Evolutionary conservation across 2,329 filamentous ascomycete species (phyloP), one percentile per base, ranked within the genome.

Genomic region (Lachnellula subtilissima): DNA sequence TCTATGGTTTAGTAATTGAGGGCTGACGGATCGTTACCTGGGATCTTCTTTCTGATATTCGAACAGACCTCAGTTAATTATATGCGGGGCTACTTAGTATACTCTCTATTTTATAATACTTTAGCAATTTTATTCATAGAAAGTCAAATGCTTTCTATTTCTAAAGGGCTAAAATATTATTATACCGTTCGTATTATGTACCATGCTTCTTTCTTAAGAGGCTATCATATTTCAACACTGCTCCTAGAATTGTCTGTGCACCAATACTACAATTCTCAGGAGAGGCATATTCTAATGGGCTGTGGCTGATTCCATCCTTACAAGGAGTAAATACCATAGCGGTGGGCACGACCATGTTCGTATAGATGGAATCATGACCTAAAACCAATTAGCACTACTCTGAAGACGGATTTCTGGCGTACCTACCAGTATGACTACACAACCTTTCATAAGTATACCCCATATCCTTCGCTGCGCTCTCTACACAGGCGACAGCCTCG

Each of bases 271-370:
- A 85, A 63, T 85, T 81, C 42, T 82, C 80, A 0, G 78, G 75
- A 42, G 76, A 78, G 28, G 78, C 79, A 63, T 81, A 85, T 64
- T 86, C 83, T 52, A 78, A 75, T 1, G 83, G 82, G 60, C 84
- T 78, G 65, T 86, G 83, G 61, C 80, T 83, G 19, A 86, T 70
- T 2, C 83, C 83, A 61, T 83, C 77, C 62, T 74, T 77, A 58
- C 79, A 84, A 4, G 82, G 82, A 15, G 84, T 78, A 61, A 86
- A 86, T 22, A 86, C 81, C 83, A 86, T 86, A 48, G 78, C 78
- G 1, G 82, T 84, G 11, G 82, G 82, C 42, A 79, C 80, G n/a
- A 74, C 71, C 56, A 78, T 75, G 52, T 76, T 81, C 2, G 82
- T 76, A 55, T 82, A 82, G 7, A 84, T 81, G 58, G 77, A 82